These are phyloP conservation scores for Keithomyces neogunnii DNA, from an alignment of 2,329 filamentous ascomycete genomes.

Conservation along the genomic window DNA sequence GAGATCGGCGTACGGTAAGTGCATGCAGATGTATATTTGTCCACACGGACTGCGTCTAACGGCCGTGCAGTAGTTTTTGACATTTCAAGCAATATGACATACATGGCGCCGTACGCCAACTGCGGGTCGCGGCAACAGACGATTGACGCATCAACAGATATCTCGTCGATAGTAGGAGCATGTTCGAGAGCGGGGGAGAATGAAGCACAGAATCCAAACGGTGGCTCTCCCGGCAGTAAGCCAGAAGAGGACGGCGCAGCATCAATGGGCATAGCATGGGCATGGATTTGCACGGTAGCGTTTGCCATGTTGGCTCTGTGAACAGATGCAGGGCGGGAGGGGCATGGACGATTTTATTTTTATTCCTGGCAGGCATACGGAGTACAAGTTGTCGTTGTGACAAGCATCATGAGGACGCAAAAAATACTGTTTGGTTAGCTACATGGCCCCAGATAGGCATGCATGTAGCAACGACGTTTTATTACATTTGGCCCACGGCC, in stretches of 20 bases:
- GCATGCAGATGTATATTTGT: background rate
- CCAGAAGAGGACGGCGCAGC: background rate
- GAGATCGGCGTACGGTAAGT: slow-evolving; percentile 41
- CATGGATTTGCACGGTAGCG: background rate
- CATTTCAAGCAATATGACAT: slow-evolving; percentile 37
- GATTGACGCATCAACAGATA: slow-evolving; percentile 9
- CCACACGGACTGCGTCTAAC: background rate
- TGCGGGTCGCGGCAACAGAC: slow-evolving; percentile 27
- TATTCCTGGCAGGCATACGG: no score
- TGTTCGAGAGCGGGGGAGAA: slow-evolving; percentile 6
- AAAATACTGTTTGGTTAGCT: no score
- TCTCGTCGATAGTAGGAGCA: slow-evolving; percentile 10
- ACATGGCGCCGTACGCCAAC: slow-evolving; percentile 42
- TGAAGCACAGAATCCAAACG: background rate
- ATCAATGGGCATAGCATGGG: background rate
- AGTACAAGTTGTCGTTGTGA: no score
- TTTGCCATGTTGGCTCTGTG: background rate
- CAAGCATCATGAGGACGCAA: no score
- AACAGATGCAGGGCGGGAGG: background rate
- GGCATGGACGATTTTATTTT: no score
- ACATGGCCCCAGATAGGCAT: no score
- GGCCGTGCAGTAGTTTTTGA: slow-evolving; percentile 37
- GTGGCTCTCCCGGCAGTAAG: background rate
- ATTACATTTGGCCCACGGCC: no score
- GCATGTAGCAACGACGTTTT: no score